Evolutionary conservation across 202 grass and related monocot species (phyloP).

Genomic region (Schoenoplectus tabernaemontani): DNA sequence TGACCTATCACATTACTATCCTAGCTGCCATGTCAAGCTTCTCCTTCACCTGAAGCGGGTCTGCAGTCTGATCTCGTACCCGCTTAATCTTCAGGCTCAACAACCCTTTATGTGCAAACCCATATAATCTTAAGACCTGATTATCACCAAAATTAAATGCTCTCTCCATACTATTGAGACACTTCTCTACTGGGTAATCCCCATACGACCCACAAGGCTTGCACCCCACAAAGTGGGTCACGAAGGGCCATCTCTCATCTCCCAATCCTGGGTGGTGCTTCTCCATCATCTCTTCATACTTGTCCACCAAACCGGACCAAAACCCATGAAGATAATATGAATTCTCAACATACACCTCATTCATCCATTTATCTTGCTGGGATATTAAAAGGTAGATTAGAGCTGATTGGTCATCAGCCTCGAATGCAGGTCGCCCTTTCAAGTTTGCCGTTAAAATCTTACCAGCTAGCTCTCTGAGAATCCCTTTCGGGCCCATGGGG

Average conservation of each 20-base stretch:
- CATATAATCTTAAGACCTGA: slow-evolving; percentile 39
- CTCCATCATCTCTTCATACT: slow-evolving; percentile 31
- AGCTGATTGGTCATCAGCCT: slow-evolving; percentile 44
- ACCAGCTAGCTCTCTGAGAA: slow-evolving; percentile 33
- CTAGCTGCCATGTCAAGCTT: slow-evolving; percentile 25
- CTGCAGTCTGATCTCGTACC: slow-evolving; percentile 26
- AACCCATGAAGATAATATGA: slow-evolving; percentile 52
- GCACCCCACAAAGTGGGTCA: slow-evolving; percentile 50
- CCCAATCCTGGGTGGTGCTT: slow-evolving; percentile 49
- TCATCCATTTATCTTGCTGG: slow-evolving; percentile 41
- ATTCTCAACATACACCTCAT: slow-evolving; percentile 43
- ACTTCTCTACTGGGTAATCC: slow-evolving; percentile 40
- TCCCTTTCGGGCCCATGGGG: slow-evolving; percentile 37
- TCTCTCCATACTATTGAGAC: slow-evolving; percentile 42
- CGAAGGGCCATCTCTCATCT: slow-evolving; percentile 55
- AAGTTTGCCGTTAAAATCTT: slow-evolving; percentile 35
- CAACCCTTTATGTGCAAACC: slow-evolving; percentile 38
- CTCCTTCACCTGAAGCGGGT: slow-evolving; percentile 33
- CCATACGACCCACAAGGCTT: slow-evolving; percentile 28
- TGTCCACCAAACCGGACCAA: slow-evolving; percentile 42
- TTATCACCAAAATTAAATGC: slow-evolving; percentile 57
- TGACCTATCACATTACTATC: slow-evolving; percentile 17
- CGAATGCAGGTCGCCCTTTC: slow-evolving; percentile 28
- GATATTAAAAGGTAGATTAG: slow-evolving; percentile 39
- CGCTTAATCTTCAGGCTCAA: slow-evolving; percentile 31